Evolutionary conservation across 2,329 filamentous ascomycete genomes (phyloP).

Genomic region (Trichophyton simii): DNA sequence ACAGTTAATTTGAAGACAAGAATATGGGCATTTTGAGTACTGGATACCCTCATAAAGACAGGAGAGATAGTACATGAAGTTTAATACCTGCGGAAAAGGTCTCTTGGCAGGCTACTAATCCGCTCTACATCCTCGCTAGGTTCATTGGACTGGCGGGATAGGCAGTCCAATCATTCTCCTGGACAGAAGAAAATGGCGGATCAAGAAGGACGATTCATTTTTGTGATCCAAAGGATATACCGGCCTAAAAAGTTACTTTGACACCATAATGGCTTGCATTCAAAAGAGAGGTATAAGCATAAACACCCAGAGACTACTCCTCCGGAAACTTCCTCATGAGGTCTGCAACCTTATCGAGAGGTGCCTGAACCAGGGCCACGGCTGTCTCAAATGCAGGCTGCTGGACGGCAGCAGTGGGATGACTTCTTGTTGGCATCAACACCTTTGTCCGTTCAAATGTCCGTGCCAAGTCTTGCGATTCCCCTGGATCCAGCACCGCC

Average conservation of each 20-base stretch:
- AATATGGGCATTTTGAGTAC: no score
- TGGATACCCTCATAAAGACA: no score
- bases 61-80: no score
- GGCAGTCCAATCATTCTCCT: no score
- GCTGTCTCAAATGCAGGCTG: constrained; percentile 45
- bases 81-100: no score
- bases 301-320: not conserved
- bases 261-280: not conserved
- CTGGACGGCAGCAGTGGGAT: constrained; percentile 36
- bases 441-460: constrained; percentile 41
- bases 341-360: constrained; percentile 44
- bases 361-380: constrained; percentile 42
- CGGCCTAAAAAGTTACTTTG: not conserved
- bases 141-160: no score
- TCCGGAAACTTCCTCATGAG: constrained; percentile 42
- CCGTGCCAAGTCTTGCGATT: constrained; percentile 26
- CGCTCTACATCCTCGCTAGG: no score
- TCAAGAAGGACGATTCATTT: not conserved
- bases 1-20: no score
- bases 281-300: not conserved
- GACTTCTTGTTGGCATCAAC: constrained; percentile 40
- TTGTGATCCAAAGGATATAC: not conserved
- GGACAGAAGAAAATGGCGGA: no score
- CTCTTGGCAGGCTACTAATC: no score
- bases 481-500: constrained; percentile 22